These are phyloP conservation scores for Ophiorrhiza pumila DNA, from an alignment of 257 asterid genomes.

Conservation along the genomic window DNA sequence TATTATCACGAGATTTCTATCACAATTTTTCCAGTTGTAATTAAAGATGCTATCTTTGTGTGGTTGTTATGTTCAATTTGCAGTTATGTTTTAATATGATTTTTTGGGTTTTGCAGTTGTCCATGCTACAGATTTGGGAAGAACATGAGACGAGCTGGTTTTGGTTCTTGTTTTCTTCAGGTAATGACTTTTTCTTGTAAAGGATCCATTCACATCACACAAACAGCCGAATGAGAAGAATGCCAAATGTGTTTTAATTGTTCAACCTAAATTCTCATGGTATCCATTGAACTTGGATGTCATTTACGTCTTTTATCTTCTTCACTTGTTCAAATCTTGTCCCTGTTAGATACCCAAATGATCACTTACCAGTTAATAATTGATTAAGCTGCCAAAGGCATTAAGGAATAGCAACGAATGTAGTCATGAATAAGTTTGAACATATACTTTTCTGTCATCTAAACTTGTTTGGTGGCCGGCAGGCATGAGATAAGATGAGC, in stretches of 20 bases:
- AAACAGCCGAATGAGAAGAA: too few species aligned
- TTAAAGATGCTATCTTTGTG: conserved; percentile 9
- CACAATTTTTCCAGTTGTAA: background rate
- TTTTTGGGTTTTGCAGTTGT: conserved; percentile 60
- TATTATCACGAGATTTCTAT: conserved; percentile 2
- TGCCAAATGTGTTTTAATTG: background rate
- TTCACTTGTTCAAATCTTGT: conserved; percentile 1
- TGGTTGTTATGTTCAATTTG: conserved; percentile 4
- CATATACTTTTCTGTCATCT: background rate
- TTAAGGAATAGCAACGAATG: background rate
- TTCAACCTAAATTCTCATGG: background rate
- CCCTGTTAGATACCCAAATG: background rate
- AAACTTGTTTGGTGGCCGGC: background rate
- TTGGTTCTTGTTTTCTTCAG: conserved; percentile 88
- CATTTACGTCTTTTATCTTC: background rate
- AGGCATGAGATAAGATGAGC: conserved; percentile 4
- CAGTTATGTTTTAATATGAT: conserved; percentile 19
- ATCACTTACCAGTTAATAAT: background rate
- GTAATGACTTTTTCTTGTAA: conserved; percentile 32
- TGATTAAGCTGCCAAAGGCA: background rate
- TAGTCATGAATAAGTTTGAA: background rate
- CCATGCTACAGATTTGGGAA: conserved; percentile 96
- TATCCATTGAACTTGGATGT: background rate
- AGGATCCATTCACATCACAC: background rate
- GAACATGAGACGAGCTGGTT: conserved; percentile 94